Conservation (phyloP, 768 basidiomycete species). For the Piloderma croceum region DNA sequence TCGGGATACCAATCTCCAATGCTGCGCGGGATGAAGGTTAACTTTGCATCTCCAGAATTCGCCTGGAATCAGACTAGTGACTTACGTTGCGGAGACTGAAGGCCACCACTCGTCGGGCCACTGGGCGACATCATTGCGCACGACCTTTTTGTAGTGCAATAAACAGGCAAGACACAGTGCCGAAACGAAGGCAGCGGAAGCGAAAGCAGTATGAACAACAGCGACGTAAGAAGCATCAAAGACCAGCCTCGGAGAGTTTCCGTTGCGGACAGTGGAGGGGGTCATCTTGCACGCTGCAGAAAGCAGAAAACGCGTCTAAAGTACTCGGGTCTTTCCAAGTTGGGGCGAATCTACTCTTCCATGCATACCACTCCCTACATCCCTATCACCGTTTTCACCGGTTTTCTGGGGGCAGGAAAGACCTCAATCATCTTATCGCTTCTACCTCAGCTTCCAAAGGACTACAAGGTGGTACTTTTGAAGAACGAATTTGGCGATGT, state of each 20-base stretch:
- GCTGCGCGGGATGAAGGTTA: slow-evolving; percentile 30
- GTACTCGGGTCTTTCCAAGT: slow-evolving; percentile 3
- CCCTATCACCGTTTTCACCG: slow-evolving; percentile 94
- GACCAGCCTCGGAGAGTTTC: slow-evolving; percentile 17
- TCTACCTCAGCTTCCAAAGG: slow-evolving; percentile 72
- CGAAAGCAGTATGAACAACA: slow-evolving; percentile 59
- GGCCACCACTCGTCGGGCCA: slow-evolving; percentile 91
- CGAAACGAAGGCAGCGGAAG: slow-evolving; percentile 54
- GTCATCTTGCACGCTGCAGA: neutral
- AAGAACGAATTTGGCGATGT: slow-evolving; percentile 98
- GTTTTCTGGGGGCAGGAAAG: slow-evolving; percentile 82
- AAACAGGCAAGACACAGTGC: slow-evolving; percentile 61
- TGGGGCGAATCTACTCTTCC: too few species aligned
- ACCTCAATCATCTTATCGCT: slow-evolving; percentile 79
- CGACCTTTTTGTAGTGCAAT: slow-evolving; percentile 79
- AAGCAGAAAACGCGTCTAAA: neutral
- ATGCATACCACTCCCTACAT: slow-evolving; percentile 33
- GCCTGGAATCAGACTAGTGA: slow-evolving; percentile 11
- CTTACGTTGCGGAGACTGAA: slow-evolving; percentile 80
- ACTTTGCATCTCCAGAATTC: too few species aligned
- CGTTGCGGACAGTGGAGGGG: slow-evolving; percentile 17
- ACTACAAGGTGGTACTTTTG: slow-evolving; percentile 84
- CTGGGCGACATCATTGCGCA: slow-evolving; percentile 76
- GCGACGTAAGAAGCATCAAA: slow-evolving; percentile 52
- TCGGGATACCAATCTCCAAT: slow-evolving; percentile 92